phyloP scores from a whole-genome alignment of 192 early-diverging fungal species.

The Podila verticillata region DNA sequence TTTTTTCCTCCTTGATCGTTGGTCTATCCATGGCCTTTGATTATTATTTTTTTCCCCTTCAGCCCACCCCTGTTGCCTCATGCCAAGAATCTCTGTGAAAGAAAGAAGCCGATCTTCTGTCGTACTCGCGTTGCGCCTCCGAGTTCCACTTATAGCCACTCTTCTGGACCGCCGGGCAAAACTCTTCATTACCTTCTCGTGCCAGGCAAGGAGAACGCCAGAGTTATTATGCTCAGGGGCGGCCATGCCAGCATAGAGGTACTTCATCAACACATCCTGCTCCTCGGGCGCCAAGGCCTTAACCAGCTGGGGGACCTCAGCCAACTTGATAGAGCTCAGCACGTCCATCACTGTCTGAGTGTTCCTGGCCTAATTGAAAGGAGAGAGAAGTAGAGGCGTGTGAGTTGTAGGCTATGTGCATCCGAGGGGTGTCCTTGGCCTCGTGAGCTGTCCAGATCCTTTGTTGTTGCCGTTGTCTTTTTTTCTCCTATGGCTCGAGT shows the following conservation, averaged over 20 bases:
- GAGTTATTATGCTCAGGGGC: conserved; percentile 86
- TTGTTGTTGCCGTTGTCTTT: not conserved
- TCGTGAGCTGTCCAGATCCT: not conserved
- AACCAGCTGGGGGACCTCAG: conserved; percentile 74
- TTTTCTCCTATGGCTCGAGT: not conserved
- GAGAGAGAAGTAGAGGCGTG: too few species aligned
- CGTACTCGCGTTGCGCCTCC: not conserved
- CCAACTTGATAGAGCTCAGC: conserved; percentile 72
- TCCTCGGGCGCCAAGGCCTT: conserved; percentile 67
- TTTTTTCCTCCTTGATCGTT: too few species aligned
- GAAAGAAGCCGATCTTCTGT: not conserved
- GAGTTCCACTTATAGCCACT: too few species aligned
- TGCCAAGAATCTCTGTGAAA: not conserved
- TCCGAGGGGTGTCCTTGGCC: not conserved
- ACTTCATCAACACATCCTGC: conserved; percentile 89
- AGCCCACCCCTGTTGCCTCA: too few species aligned
- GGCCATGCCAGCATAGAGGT: conserved; percentile 91
- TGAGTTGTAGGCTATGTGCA: not conserved
- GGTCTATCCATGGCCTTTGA: too few species aligned
- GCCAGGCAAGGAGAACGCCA: conserved; percentile 88
- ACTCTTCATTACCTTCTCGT: conserved; percentile 79
- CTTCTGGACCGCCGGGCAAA: too few species aligned
- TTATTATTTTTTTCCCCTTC: too few species aligned
- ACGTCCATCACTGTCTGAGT: conserved; percentile 86
- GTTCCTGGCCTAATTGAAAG: conserved; percentile 65